phyloP scores from a whole-genome alignment of 345 rosid genomes.

The Odontarrhena argentea region DNA sequence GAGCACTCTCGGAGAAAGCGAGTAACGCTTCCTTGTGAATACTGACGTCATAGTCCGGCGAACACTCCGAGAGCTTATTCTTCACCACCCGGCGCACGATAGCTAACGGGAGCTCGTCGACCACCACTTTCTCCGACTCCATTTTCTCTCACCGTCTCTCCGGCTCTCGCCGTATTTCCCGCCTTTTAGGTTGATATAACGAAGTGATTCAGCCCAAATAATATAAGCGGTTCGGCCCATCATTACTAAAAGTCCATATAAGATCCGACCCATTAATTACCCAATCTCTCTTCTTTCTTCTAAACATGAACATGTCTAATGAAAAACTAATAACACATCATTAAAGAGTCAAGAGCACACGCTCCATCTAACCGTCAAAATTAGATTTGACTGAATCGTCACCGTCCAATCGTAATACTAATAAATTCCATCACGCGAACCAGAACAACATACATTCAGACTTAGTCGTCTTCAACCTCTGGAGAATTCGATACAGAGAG shows the following conservation, averaged over 20 bases:
- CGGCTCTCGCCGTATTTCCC: slow-evolving; percentile 31
- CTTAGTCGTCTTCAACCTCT: slow-evolving; percentile 35
- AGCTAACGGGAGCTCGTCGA: slow-evolving; percentile 83
- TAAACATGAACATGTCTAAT: too few species aligned
- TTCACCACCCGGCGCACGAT: slow-evolving; percentile 91
- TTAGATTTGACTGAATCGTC: background rate
- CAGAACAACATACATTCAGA: background rate
- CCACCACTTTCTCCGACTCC: slow-evolving; percentile 60
- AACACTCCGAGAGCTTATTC: slow-evolving; percentile 73
- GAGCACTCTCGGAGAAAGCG: slow-evolving; percentile 52
- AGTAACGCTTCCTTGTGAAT: slow-evolving; percentile 45
- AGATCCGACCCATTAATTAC: too few species aligned
- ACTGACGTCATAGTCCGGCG: slow-evolving; percentile 61
- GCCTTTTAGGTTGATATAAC: slow-evolving; percentile 3
- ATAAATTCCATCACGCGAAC: slow-evolving; percentile 4
- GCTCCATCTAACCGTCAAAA: slow-evolving; percentile 6
- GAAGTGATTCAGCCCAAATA: background rate
- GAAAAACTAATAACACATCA: too few species aligned
- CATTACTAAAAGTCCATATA: background rate
- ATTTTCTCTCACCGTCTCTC: slow-evolving; percentile 21
- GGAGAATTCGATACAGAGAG: background rate
- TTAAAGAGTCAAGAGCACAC: slow-evolving; percentile 8
- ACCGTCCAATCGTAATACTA: background rate
- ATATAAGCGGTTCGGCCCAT: background rate
- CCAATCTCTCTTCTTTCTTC: too few species aligned